A percentile compares a stretch with the other conserved stretches of the same genome.
phyloP scores from a whole-genome alignment of 139 green algal species.

The Pleodorina starrii region DNA sequence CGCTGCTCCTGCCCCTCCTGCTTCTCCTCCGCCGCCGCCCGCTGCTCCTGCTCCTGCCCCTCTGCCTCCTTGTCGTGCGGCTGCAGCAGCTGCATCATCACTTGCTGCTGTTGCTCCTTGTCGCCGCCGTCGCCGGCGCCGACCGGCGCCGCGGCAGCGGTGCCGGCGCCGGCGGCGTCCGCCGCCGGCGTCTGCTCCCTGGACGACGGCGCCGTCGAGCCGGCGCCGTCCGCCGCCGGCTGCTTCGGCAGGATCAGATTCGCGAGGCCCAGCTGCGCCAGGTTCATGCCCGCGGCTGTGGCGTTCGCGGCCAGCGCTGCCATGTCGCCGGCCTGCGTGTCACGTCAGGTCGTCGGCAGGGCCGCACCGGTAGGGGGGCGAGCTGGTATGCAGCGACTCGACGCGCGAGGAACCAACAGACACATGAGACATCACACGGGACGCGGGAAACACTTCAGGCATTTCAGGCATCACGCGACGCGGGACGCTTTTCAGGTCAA shows the following conservation, averaged over 20 bases:
- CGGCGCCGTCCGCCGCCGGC: background rate
- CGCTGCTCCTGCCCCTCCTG: background rate
- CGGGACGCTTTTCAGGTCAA: too few species aligned
- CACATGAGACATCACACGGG: too few species aligned
- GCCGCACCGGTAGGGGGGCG: too few species aligned
- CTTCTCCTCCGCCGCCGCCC: background rate
- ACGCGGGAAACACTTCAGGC: too few species aligned
- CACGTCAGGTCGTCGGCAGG: too few species aligned
- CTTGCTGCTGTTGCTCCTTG: background rate
- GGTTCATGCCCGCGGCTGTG: conserved; percentile 48
- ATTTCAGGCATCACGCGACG: too few species aligned
- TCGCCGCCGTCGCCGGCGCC: background rate
- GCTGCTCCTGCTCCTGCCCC: too few species aligned
- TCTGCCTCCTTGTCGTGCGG: background rate
- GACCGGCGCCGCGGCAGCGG: too few species aligned
- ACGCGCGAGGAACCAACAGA: too few species aligned
- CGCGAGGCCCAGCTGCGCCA: conserved; percentile 40
- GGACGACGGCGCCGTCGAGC: too few species aligned
- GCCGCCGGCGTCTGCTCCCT: background rate
- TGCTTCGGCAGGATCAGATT: conserved; percentile 21
- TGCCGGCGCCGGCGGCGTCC: background rate
- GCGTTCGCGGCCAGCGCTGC: conserved; percentile 30
- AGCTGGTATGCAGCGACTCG: too few species aligned
- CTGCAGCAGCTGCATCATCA: conserved; percentile 1
- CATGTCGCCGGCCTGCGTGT: conserved; percentile 45